These are phyloP conservation scores for Massariosphaeria phaeospora DNA, from an alignment of 495 filamentous ascomycete species.

Conservation along the genomic window DNA sequence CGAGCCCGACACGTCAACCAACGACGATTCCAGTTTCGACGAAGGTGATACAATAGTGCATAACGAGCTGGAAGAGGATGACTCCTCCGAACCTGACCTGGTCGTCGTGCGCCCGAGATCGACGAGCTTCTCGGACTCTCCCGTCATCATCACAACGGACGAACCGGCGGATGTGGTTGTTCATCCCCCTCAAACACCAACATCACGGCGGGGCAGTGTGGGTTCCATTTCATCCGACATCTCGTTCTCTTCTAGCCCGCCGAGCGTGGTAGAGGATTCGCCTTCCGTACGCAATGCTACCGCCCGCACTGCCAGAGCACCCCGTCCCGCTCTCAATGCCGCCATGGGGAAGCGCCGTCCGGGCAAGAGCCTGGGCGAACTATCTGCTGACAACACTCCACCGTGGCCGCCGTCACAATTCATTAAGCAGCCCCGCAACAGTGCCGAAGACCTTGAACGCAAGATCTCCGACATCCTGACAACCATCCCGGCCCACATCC, in stretches of 20 bases:
- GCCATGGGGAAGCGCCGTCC: slow-evolving; percentile 37
- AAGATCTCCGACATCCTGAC: slow-evolving; percentile 81
- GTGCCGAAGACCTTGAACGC: slow-evolving; percentile 64
- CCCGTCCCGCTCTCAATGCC: slow-evolving; percentile 33
- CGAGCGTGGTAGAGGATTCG: slow-evolving; percentile 21
- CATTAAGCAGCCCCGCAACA: slow-evolving; percentile 8
- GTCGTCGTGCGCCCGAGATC: background rate
- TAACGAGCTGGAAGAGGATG: slow-evolving; percentile 10
- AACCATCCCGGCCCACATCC: slow-evolving; percentile 73
- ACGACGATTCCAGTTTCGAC: slow-evolving; percentile 20
- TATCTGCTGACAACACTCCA: slow-evolving; percentile 6
- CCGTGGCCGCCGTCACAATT: slow-evolving; percentile 30
- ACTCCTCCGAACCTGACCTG: background rate
- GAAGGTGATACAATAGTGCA: slow-evolving; percentile 24
- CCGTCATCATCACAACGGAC: background rate
- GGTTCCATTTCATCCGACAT: slow-evolving; percentile 20
- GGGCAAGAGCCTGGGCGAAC: slow-evolving; percentile 5
- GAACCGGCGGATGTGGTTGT: background rate
- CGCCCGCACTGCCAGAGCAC: slow-evolving; percentile 21
- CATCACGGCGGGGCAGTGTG: slow-evolving; percentile 19
- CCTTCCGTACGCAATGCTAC: slow-evolving; percentile 28
- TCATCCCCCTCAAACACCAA: slow-evolving; percentile 17
- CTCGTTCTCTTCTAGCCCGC: slow-evolving; percentile 24
- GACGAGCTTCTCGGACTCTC: slow-evolving; percentile 1
- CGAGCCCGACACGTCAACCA: background rate